A percentile compares a stretch with the other conserved stretches of the same genome.
Conservation (phyloP, 495 filamentous ascomycete genomes). For the Aspergillus conjunctus region DNA sequence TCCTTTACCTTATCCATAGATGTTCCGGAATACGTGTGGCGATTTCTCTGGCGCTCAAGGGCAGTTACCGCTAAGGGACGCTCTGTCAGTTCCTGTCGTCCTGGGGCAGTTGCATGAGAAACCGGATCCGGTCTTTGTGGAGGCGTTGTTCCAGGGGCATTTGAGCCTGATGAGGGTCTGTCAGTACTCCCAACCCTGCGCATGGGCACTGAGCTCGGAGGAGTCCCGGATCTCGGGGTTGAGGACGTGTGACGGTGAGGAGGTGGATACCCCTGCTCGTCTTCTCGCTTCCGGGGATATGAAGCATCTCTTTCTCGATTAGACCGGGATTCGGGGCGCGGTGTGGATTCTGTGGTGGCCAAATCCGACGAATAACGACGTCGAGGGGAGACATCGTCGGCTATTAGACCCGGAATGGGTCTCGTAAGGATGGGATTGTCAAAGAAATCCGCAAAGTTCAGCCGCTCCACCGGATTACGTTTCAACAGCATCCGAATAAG, state of each 20-base stretch:
- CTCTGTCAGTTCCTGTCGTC: constrained; percentile 54
- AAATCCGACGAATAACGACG: constrained; percentile 29
- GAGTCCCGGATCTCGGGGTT: constrained; percentile 41
- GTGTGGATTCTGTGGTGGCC: constrained; percentile 14
- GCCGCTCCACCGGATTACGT: constrained; percentile 78
- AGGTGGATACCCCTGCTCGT: constrained; percentile 29
- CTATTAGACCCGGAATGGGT: constrained; percentile 80
- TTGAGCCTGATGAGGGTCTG: constrained; percentile 33
- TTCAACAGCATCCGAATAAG: constrained; percentile 80
- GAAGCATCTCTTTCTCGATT: constrained; percentile 30
- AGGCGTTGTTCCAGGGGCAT: constrained; percentile 25
- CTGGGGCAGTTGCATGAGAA: constrained; percentile 62
- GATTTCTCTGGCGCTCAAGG: constrained; percentile 55
- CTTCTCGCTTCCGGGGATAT: constrained; percentile 29
- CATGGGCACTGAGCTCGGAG: constrained; percentile 38
- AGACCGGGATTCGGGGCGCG: constrained; percentile 34
- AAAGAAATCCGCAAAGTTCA: constrained; percentile 85
- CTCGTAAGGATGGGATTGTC: constrained; percentile 68
- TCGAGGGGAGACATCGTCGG: constrained; percentile 61
- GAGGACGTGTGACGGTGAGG: constrained; percentile 29
- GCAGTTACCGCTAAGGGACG: constrained; percentile 34
- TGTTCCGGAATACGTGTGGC: constrained; percentile 50
- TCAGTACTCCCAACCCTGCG: constrained; percentile 45
- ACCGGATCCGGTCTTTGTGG: constrained; percentile 47
- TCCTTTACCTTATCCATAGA: constrained; percentile 49